Evolutionary conservation across 305 asterid species (phyloP).

Genomic region (Fraxinus sp.): DNA sequence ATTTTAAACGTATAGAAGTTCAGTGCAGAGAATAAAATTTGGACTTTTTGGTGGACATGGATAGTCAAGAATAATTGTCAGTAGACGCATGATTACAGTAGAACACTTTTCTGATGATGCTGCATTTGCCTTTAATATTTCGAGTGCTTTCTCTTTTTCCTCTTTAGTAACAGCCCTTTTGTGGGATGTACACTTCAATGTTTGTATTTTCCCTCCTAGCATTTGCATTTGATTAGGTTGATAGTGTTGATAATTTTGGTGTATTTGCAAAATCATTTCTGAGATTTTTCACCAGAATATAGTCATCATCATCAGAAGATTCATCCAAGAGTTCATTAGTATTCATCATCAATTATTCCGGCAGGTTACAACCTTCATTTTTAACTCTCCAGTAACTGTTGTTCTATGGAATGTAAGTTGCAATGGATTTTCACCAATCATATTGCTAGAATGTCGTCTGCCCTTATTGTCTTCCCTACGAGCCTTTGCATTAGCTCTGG

Average conservation of each 20-base stretch:
- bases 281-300: background rate
- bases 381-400: background rate
- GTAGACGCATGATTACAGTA: background rate
- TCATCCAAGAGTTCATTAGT: background rate
- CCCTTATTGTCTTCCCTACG: background rate
- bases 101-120: background rate
- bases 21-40: no score
- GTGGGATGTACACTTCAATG: background rate
- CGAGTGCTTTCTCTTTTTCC: background rate
- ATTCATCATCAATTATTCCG: background rate
- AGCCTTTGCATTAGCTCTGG: background rate
- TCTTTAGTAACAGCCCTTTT: background rate
- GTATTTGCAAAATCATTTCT: background rate
- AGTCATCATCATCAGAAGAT: background rate
- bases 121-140: background rate
- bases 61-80: background rate
- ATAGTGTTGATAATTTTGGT: background rate
- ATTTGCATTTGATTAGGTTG: background rate
- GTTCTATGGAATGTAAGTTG: background rate
- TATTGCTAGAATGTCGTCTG: no score
- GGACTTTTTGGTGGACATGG: no score
- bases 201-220: background rate
- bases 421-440: background rate
- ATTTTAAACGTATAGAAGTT: no score
- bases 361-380: background rate